Evolutionary conservation across 805 yeast genomes (phyloP), one percentile per base, ranked within the genome.

Genomic region (Metschnikowia corniflorae): DNA sequence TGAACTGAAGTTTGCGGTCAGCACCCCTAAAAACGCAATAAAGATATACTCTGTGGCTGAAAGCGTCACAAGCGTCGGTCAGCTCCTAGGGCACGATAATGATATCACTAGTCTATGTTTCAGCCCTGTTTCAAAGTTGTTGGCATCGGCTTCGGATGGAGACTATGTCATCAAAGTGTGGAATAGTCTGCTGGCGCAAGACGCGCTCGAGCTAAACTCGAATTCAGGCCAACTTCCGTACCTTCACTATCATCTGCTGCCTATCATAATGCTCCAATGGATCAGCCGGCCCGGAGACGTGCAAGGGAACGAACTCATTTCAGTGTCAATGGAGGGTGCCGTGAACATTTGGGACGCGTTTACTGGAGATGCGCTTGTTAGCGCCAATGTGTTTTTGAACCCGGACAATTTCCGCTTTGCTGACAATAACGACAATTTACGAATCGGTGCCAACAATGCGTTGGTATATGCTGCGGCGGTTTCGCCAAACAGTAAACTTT

Each of bases 131-230:
- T 63, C 70, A 12, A 77, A 76, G 46, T 57, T 82, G 20, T 63
- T 89, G 26, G 78, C 87, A 3, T 78, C 89, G 2, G 80, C 86
- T 7, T 79, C 94, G 1, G 95, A 86, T 53, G 49, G 35, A 16
- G 96, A 89, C 55, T 72, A 75, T 38, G 65, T 74, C 0, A 70
- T 88, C 7, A 74, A 86, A 47, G 65, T 87, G 15, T 89, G 96
- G 95, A 75, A 71, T 50, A 82, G 87, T 24, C 71, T 72, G 18
- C 73, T 78, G 21, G 61, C 75, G 16, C 75, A 75, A 41, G 71
- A 77, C 19, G 60, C 71, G 23, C 71, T 60, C 21, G 66, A 63
- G 35, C 42, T 63, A 23, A 60, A 56, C 30, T 44, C 40, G 6
- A 33, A 29, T 5, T 35, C 50, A 3, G 46, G 44, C 7, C 26